Evolutionary conservation across 768 basidiomycete genomes (phyloP).

Genomic region (Russula ochroleuca): DNA sequence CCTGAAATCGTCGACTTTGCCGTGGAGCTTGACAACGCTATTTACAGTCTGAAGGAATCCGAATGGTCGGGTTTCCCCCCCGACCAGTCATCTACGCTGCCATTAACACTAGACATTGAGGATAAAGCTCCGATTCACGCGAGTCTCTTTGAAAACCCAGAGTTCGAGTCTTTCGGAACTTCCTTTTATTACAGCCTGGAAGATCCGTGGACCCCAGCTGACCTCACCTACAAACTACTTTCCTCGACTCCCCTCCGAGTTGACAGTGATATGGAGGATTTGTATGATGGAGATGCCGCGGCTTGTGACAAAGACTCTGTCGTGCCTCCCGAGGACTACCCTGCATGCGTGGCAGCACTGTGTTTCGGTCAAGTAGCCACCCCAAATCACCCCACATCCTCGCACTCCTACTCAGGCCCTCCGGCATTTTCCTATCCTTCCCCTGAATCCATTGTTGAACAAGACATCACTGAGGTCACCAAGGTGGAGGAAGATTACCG

Average conservation of each 20-base stretch:
- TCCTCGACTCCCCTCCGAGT: background rate
- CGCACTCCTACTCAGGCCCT: no score
- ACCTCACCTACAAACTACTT: background rate
- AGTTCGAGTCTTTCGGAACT: slow-evolving; percentile 10
- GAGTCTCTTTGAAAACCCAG: background rate
- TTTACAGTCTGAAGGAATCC: background rate
- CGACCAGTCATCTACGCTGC: background rate
- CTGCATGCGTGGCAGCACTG: no score
- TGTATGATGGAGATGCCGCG: background rate
- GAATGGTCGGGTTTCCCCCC: background rate
- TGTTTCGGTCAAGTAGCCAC: no score
- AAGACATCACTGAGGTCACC: background rate
- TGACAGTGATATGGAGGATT: background rate
- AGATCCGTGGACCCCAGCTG: background rate
- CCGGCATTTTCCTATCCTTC: slow-evolving; percentile 6
- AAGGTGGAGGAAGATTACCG: background rate
- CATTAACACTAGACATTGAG: background rate
- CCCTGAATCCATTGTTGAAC: background rate
- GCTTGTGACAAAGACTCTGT: background rate
- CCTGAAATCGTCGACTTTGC: slow-evolving; percentile 10
- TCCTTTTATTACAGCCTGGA: slow-evolving; percentile 3
- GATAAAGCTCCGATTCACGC: background rate
- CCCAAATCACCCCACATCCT: no score
- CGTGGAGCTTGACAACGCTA: slow-evolving; percentile 10
- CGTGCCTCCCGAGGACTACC: background rate